Evolutionary conservation across 2,329 filamentous ascomycete species (phyloP).

Genomic region (Cladophialophora exuberans): DNA sequence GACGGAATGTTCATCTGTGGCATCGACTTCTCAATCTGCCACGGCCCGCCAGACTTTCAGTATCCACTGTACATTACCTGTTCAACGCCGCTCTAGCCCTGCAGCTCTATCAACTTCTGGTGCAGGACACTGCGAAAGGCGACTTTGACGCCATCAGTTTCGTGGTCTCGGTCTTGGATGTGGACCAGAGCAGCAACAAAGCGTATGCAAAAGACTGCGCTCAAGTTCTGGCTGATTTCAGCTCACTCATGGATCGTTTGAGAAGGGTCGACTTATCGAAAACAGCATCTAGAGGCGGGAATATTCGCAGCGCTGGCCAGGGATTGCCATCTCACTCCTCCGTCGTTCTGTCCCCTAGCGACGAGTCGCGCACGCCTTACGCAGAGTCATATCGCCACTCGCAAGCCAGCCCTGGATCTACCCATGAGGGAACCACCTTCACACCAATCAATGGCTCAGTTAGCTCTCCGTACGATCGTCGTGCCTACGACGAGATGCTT

Average conservation of each 20-base stretch:
- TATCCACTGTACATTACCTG: constrained; percentile 47
- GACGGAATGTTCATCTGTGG: constrained; percentile 52
- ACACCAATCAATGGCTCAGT: background rate
- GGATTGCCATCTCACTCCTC: constrained; percentile 11
- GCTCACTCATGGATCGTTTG: constrained; percentile 14
- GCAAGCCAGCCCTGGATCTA: constrained; percentile 1
- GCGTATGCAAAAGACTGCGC: constrained; percentile 21
- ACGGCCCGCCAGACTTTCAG: constrained; percentile 41
- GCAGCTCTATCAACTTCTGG: constrained; percentile 39
- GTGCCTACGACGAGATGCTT: constrained; percentile 16
- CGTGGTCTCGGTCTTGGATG: constrained; percentile 12
- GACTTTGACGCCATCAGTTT: constrained; percentile 14
- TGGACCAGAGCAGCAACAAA: constrained; percentile 20
- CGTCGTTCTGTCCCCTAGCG: constrained; percentile 8
- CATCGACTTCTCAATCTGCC: constrained; percentile 48
- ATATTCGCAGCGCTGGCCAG: background rate
- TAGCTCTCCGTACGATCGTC: background rate
- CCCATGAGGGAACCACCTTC: background rate
- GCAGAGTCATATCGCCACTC: constrained; percentile 7
- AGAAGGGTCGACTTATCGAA: constrained; percentile 14
- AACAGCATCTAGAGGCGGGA: background rate
- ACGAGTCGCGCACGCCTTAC: background rate
- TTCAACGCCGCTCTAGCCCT: constrained; percentile 57
- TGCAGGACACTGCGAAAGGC: constrained; percentile 5
- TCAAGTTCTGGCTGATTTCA: constrained; percentile 17